Percentiles rank a stretch among this genome's conserved stretches.
Evolutionary conservation across 148 eudicot genomes (phyloP).

Genomic region (Chenopodium suecicum): DNA sequence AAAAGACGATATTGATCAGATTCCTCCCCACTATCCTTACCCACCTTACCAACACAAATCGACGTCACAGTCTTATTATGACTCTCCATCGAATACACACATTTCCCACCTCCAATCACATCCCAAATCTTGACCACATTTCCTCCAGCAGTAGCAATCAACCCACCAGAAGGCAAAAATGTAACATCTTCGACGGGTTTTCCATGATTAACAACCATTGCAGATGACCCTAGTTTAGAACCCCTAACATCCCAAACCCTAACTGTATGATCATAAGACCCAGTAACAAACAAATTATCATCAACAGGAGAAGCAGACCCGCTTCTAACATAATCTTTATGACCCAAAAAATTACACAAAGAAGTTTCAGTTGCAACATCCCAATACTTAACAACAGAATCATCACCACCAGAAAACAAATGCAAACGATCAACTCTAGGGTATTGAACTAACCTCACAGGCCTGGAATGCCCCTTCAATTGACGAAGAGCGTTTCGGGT

Average conservation of each 20-base stretch:
- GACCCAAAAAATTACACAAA: conserved; percentile 47
- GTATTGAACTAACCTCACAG: conserved; percentile 57
- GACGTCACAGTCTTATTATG: conserved; percentile 93
- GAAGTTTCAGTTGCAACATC: conserved; percentile 57
- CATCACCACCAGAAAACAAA: conserved; percentile 70
- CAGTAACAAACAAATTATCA: conserved; percentile 73
- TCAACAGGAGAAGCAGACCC: conserved; percentile 64
- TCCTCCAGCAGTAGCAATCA: conserved; percentile 82
- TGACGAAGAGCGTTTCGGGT: conserved; percentile 49
- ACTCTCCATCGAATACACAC: conserved; percentile 66
- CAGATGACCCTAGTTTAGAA: conserved; percentile 29
- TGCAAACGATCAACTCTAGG: conserved; percentile 64
- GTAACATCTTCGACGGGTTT: conserved; percentile 78
- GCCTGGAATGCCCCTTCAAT: conserved; percentile 52
- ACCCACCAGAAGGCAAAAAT: conserved; percentile 75
- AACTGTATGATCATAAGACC: conserved; percentile 78
- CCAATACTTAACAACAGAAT: conserved; percentile 75
- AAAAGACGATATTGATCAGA: conserved; percentile 60
- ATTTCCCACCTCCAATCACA: conserved; percentile 84
- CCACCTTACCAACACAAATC: conserved; percentile 70
- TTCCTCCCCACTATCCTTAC: conserved; percentile 51
- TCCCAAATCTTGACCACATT: conserved; percentile 93
- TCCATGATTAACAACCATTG: conserved; percentile 67
- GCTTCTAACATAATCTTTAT: conserved; percentile 79
- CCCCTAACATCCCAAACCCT: conserved; percentile 89